phyloP scores from a whole-genome alignment of 2,329 filamentous ascomycete species.

The Monilinia fructicola region DNA sequence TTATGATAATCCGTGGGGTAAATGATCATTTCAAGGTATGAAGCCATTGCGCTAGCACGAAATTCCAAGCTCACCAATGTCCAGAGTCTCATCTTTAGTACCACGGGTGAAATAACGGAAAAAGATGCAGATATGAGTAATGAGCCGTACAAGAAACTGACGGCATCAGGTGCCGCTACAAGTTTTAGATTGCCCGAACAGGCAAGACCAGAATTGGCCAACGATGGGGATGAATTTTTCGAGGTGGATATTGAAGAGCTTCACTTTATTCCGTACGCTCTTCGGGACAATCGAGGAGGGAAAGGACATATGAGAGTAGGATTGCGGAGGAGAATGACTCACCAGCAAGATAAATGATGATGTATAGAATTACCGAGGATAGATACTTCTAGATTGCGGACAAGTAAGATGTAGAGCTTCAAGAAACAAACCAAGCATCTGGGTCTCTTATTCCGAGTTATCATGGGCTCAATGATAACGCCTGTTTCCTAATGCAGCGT shows the following conservation, averaged over 20 bases:
- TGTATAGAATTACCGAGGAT: not conserved
- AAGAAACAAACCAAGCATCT: no score
- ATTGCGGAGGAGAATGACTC: slow-evolving; percentile 23
- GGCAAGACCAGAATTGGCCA: slow-evolving; percentile 13
- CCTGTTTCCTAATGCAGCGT: no score
- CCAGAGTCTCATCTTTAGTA: slow-evolving; percentile 29
- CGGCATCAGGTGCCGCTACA: slow-evolving; percentile 28
- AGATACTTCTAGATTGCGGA: no score
- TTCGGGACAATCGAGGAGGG: slow-evolving; percentile 54
- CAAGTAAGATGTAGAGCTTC: no score
- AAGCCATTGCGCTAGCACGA: no score
- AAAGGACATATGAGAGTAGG: slow-evolving; percentile 44
- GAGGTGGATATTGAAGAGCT: slow-evolving; percentile 40
- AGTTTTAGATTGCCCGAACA: slow-evolving; percentile 22
- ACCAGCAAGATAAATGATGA: no score
- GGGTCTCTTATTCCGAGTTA: no score
- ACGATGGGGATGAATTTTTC: slow-evolving; percentile 11
- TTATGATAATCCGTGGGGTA: slow-evolving; percentile 56
- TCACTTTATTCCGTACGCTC: slow-evolving; percentile 55
- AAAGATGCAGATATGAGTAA: slow-evolving; percentile 20
- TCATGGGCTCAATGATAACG: no score
- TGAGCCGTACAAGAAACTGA: slow-evolving; percentile 32
- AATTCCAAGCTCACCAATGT: not conserved
- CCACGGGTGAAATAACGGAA: slow-evolving; percentile 28
- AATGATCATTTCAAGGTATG: slow-evolving; percentile 52